Evolutionary conservation across 225 moss, liverwort and hornwort genomes (phyloP).

Genomic region (Rhytidiadelphus loreus): DNA sequence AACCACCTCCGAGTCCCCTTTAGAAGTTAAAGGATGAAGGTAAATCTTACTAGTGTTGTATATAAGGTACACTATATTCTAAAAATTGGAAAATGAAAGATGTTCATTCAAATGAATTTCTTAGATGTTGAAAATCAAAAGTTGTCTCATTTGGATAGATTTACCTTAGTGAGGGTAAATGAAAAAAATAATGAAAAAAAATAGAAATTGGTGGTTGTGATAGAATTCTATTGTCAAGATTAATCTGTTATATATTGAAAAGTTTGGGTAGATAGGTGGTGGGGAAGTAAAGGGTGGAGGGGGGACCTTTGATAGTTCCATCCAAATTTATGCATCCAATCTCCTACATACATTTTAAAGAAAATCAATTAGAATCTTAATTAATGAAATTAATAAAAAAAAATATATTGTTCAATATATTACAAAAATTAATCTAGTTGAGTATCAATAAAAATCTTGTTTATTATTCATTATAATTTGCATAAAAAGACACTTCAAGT

Average conservation of each 20-base stretch:
- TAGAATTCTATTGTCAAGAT: neutral
- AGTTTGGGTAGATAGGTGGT: neutral
- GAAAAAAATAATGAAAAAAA: too few relatives aligned
- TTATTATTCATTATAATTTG: neutral
- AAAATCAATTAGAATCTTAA: neutral
- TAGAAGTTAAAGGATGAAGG: neutral
- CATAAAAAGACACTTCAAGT: neutral
- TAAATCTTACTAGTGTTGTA: neutral
- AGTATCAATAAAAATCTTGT: neutral
- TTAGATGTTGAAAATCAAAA: neutral
- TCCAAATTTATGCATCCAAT: accelerated
- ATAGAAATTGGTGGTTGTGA: neutral
- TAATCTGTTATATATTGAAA: neutral
- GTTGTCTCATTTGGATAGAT: neutral
- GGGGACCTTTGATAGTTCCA: accelerated
- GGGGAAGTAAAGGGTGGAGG: neutral
- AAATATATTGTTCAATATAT: neutral
- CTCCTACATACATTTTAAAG: neutral
- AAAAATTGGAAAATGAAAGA: neutral
- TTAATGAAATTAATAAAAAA: neutral
- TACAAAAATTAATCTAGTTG: neutral
- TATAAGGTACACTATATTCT: neutral
- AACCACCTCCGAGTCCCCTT: neutral
- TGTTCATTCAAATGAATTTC: neutral
- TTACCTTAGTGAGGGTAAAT: too few relatives aligned